Percentiles rank a stretch among this genome's conserved stretches.
Evolutionary conservation across 2,329 filamentous ascomycete genomes (phyloP).

Genomic region (Emmonsia crescens): DNA sequence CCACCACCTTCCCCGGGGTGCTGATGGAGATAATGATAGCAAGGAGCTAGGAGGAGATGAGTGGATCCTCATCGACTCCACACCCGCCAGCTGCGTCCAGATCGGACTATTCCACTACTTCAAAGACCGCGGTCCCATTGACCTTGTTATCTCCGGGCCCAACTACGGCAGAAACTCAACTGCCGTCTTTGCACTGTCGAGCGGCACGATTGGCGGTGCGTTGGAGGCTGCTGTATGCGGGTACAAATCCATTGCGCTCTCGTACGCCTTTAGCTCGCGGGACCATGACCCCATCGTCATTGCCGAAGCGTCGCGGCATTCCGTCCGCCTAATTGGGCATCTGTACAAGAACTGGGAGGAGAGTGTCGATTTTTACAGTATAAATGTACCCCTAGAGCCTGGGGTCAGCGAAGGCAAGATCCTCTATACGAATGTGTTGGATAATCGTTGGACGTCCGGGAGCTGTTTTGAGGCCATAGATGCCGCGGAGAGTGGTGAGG

Average conservation of each 20-base stretch:
- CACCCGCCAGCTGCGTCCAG: slow-evolving; percentile 69
- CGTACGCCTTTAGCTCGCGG: slow-evolving; percentile 78
- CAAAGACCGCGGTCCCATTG: slow-evolving; percentile 57
- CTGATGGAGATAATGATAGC: slow-evolving; percentile 41
- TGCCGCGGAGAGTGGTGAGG: slow-evolving; percentile 48
- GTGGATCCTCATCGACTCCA: slow-evolving; percentile 73
- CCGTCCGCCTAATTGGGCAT: slow-evolving; percentile 67
- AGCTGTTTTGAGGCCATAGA: slow-evolving; percentile 78
- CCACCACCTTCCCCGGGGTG: slow-evolving; percentile 47
- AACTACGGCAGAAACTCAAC: slow-evolving; percentile 80
- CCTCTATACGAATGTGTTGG: slow-evolving; percentile 74
- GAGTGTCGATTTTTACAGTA: slow-evolving; percentile 73
- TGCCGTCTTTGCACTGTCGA: slow-evolving; percentile 65
- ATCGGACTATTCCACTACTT: slow-evolving; percentile 76
- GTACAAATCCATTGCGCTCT: slow-evolving; percentile 65
- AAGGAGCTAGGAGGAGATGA: slow-evolving; percentile 47
- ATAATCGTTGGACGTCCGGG: slow-evolving; percentile 80
- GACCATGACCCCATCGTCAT: slow-evolving; percentile 79
- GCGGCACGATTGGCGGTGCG: slow-evolving; percentile 65
- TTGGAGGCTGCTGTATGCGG: slow-evolving; percentile 66
- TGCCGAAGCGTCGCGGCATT: slow-evolving; percentile 60
- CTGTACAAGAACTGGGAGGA: slow-evolving; percentile 63
- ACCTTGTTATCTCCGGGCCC: slow-evolving; percentile 67
- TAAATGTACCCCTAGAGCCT: slow-evolving; percentile 80
- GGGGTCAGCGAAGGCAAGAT: slow-evolving; percentile 62